A percentile compares a stretch with the other conserved stretches of the same genome.
phyloP scores from a whole-genome alignment of 1,284 basidiomycete genomes.

The Cutaneotrichosporon dermatis region DNA sequence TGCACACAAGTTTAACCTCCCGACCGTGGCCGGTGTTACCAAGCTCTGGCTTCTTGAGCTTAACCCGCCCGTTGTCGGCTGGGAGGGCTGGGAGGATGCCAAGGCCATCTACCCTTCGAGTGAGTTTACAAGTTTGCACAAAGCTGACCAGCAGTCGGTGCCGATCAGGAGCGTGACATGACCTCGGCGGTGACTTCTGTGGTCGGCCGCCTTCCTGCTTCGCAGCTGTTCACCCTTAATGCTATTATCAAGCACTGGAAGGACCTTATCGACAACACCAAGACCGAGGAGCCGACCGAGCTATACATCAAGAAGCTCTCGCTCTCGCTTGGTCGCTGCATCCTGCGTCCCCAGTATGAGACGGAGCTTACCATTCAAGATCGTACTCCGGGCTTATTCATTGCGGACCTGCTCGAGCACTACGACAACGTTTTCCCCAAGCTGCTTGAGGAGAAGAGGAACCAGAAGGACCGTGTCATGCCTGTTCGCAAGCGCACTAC shows the following conservation, averaged over 20 bases:
- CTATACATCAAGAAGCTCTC: conserved; percentile 81
- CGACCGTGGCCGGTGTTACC: conserved; percentile 70
- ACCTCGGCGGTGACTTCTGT: conserved; percentile 62
- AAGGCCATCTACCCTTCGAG: conserved; percentile 70
- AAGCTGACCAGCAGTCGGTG: conserved; percentile 52
- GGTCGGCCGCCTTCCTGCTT: conserved; percentile 67
- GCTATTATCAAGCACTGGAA: conserved; percentile 72
- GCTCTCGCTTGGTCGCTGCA: conserved; percentile 74
- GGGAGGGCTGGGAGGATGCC: conserved; percentile 86
- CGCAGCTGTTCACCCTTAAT: conserved; percentile 79
- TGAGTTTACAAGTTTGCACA: background rate
- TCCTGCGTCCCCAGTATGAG: conserved; percentile 77
- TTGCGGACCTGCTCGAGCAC: conserved; percentile 76
- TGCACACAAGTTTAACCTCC: conserved; percentile 74
- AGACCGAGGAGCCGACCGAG: conserved; percentile 58
- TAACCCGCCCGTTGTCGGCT: conserved; percentile 66
- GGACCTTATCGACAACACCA: conserved; percentile 63
- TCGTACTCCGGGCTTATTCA: conserved; percentile 71
- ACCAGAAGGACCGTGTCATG: conserved; percentile 73
- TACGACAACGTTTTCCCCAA: conserved; percentile 73
- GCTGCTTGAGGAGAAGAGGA: conserved; percentile 74
- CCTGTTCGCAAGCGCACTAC: conserved; percentile 81
- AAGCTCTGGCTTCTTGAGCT: conserved; percentile 85
- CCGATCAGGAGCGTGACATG: conserved; percentile 59
- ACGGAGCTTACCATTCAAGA: conserved; percentile 77